phyloP scores from a whole-genome alignment of 352 stramenopile genomes.

The Globisporangium polare region DNA sequence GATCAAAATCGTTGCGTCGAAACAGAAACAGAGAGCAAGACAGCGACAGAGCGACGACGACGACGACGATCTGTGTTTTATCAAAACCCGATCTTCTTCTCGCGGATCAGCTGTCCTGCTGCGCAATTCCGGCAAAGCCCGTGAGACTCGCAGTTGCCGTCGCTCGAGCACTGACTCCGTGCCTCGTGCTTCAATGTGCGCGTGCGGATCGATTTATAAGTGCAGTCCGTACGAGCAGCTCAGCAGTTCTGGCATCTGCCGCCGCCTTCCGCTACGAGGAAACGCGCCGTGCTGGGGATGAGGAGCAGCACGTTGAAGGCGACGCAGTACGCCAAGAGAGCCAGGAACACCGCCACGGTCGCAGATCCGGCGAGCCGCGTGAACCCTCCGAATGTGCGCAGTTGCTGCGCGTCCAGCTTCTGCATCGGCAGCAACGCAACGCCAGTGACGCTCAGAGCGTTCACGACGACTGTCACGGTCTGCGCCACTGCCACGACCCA shows the following conservation, averaged over 20 bases:
- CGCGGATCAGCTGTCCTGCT: neutral
- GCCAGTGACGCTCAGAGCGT: slow-evolving; percentile 10
- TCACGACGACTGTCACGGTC: slow-evolving; percentile 9
- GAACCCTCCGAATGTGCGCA: slow-evolving; percentile 42
- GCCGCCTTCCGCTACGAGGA: neutral
- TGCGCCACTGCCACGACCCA: slow-evolving; percentile 10
- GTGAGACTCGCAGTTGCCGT: neutral
- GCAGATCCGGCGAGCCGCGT: slow-evolving; percentile 33
- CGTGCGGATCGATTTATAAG: neutral
- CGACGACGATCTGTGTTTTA: neutral
- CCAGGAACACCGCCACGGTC: slow-evolving; percentile 32
- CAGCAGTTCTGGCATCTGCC: neutral
- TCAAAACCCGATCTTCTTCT: neutral
- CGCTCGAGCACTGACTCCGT: no score
- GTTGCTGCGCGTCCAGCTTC: slow-evolving; percentile 44
- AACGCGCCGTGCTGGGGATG: slow-evolving; percentile 16
- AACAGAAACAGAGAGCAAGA: neutral
- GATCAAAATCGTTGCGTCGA: slow-evolving; percentile 1
- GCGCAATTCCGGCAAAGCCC: neutral
- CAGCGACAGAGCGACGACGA: neutral
- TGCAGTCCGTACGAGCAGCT: neutral
- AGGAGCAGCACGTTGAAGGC: slow-evolving; percentile 48
- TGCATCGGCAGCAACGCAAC: slow-evolving; percentile 28
- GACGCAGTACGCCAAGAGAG: slow-evolving; percentile 38
- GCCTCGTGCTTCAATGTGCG: neutral